These are phyloP conservation scores for Debaryomyces sp. DNA, from an alignment of 1,139 yeast species.

Conservation along the genomic window DNA sequence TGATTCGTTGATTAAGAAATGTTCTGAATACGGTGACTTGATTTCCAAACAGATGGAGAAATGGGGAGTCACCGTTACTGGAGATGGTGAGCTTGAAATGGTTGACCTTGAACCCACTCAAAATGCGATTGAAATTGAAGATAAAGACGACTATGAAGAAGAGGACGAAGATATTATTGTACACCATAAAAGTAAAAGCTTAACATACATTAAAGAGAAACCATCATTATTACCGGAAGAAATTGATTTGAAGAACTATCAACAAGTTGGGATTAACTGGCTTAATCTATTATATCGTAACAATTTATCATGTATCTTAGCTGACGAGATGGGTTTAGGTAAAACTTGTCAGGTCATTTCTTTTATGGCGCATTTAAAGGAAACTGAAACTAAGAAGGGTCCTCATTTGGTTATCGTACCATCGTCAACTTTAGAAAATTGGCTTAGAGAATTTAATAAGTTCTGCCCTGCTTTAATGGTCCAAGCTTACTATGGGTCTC, in stretches of 20 bases:
- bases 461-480: slow-evolving; percentile 82
- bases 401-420: slow-evolving; percentile 96
- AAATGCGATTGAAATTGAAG: slow-evolving; percentile 32
- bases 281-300: slow-evolving; percentile 74
- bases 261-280: slow-evolving; percentile 97
- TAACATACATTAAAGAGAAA: slow-evolving; percentile 64
- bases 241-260: slow-evolving; percentile 78
- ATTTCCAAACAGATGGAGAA: slow-evolving; percentile 72
- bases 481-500: slow-evolving; percentile 93
- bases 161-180: slow-evolving; percentile 35
- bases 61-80: slow-evolving; percentile 84
- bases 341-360: slow-evolving; percentile 98
- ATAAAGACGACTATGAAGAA: slow-evolving; percentile 30
- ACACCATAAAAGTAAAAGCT: slow-evolving; percentile 24
- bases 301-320: slow-evolving; percentile 85
- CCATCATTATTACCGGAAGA: slow-evolving; percentile 68
- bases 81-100: slow-evolving; percentile 57
- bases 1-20: slow-evolving; percentile 81
- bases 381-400: slow-evolving; percentile 93
- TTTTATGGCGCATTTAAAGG: slow-evolving; percentile 90
- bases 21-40: slow-evolving; percentile 73
- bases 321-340: slow-evolving; percentile 99
- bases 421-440: slow-evolving; percentile 92
- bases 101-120: slow-evolving; percentile 16
- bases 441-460: slow-evolving; percentile 92